phyloP scores from a whole-genome alignment of 495 filamentous ascomycete genomes.

The Penicillium crystallinum region DNA sequence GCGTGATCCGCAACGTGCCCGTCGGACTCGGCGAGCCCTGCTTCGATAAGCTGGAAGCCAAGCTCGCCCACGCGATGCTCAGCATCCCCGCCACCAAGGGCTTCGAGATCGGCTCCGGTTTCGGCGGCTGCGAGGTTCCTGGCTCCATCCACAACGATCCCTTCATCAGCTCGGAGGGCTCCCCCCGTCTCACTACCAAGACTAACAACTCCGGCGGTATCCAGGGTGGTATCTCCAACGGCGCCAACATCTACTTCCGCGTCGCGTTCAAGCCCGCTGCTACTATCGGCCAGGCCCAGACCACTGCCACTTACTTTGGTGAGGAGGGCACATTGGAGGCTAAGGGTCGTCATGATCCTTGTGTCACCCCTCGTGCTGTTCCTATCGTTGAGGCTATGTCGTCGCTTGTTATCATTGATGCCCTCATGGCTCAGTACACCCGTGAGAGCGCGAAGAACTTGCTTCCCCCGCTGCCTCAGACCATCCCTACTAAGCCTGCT shows the following conservation, averaged over 20 bases:
- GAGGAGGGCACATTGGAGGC: slow-evolving; percentile 76
- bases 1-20: slow-evolving; percentile 88
- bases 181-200: slow-evolving; percentile 66
- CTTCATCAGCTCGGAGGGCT: slow-evolving; percentile 58
- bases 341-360: slow-evolving; percentile 94
- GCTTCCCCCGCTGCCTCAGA: slow-evolving; percentile 36
- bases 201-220: slow-evolving; percentile 97
- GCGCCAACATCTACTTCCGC: slow-evolving; percentile 90
- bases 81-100: slow-evolving; percentile 95
- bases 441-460: slow-evolving; percentile 46
- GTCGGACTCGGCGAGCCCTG: slow-evolving; percentile 87
- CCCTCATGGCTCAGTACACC: slow-evolving; percentile 80
- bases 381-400: slow-evolving; percentile 98
- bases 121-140: slow-evolving; percentile 79
- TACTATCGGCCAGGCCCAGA: slow-evolving; percentile 90
- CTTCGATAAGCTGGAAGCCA: slow-evolving; percentile 95
- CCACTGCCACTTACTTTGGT: slow-evolving; percentile 74
- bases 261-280: slow-evolving; percentile 94
- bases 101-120: slow-evolving; percentile 94
- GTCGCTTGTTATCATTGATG: slow-evolving; percentile 84
- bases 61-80: slow-evolving; percentile 93
- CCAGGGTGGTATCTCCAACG: slow-evolving; percentile 95
- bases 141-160: slow-evolving; percentile 93
- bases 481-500: slow-evolving; percentile 32
- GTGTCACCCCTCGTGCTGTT: slow-evolving; percentile 88